phyloP scores from a whole-genome alignment of 208 protist species.

The Acanthamoeba triangularis region DNA sequence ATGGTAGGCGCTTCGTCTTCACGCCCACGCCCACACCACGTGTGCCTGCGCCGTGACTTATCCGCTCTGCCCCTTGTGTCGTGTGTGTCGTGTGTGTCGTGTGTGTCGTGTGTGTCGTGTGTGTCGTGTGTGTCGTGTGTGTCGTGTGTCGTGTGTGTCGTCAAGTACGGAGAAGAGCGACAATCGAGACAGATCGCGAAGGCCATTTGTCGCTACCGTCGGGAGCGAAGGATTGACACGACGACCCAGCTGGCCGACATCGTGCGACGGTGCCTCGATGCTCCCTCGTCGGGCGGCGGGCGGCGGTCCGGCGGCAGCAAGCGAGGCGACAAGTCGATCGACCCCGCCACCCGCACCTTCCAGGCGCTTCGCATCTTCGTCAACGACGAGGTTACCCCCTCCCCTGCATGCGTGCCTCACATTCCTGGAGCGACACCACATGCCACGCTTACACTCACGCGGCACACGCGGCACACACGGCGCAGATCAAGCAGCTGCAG shows the following conservation, averaged over 20 bases:
- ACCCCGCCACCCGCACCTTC: constrained; percentile 74
- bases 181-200: constrained; percentile 58
- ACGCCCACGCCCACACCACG: neutral
- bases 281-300: neutral
- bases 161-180: constrained; percentile 70
- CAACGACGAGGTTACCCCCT: constrained; percentile 54
- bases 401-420: neutral
- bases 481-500: constrained; percentile 52
- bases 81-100: too few species aligned
- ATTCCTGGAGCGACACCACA: neutral
- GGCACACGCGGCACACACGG: neutral
- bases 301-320: neutral
- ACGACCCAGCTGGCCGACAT: constrained; percentile 63
- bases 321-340: constrained; percentile 6
- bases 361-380: constrained; percentile 75
- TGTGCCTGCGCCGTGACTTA: neutral
- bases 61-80: neutral
- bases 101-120: too few species aligned
- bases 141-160: too few species aligned
- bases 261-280: neutral
- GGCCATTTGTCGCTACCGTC: constrained; percentile 31
- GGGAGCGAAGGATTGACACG: neutral
- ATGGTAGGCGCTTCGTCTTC: neutral
- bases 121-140: too few species aligned
- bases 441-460: neutral